Evolutionary conservation across 495 filamentous ascomycete genomes (phyloP), one percentile per base, ranked within the genome.

Genomic region (Penicillium roqueforti): DNA sequence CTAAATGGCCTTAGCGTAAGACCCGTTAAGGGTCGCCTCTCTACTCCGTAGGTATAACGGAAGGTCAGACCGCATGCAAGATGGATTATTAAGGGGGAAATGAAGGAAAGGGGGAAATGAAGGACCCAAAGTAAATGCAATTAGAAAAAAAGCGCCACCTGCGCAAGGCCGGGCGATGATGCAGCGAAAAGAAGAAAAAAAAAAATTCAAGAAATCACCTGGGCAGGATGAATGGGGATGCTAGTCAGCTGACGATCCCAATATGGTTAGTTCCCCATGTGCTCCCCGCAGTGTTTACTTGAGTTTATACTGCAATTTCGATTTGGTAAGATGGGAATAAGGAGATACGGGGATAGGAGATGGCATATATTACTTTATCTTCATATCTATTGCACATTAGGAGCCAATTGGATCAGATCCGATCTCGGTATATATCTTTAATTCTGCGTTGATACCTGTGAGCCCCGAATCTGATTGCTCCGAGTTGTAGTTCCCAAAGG

Each of bases 1-100:
- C 60, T 51, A 61, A 61, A 45, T 26, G 50, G 57, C 45, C 51
- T 58, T 65, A 60, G 58, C 56, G 64, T 62, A 34, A 56, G 57
- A 56, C 64, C 64, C 64, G 60, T 64, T 53, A 25, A 63, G 56
- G 63, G 61, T 55, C 56, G 16, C 14, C 32, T 36, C 32, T 36
- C 32, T 16, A 36, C 28, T 31, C 28, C 28, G 28, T 36, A n/a
- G n/a, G n/a, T 45, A 45, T 45, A 66, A 52, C 48, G 51, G 54
- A 45, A 51, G 41, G 11, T 47, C 9, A n/a, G 14, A 38, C 32
- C 36, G 51, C 55, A 57, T 53, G 32, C 28, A 53, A 22, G 18
- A 26, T 20, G 3, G 6, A 19, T 20, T 40, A 22, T 5, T 4
- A 20, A 20, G 38, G 28, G 34, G 16, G 16, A 23, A 26, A n/a